Conservation (phyloP, 176 grass and related monocot species). For the Carex kokanica region DNA sequence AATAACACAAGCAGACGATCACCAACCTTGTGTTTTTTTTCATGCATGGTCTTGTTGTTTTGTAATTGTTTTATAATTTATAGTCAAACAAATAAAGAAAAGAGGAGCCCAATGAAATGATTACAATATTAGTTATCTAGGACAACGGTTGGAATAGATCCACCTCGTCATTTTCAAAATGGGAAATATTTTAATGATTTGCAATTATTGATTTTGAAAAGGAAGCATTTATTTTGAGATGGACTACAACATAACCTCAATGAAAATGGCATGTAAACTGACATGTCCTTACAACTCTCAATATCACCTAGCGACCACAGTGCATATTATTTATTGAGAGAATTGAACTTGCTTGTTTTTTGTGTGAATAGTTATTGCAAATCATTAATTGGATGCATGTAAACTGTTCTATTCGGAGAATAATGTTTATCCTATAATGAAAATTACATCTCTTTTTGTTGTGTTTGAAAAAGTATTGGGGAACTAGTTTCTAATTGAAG, state of each 20-base stretch:
- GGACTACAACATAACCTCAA: not conserved
- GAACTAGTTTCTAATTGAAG: not conserved
- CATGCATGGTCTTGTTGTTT: not conserved
- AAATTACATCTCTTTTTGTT: not conserved
- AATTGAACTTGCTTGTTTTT: not conserved
- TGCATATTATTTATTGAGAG: not conserved
- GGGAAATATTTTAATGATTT: not conserved
- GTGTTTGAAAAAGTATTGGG: not conserved
- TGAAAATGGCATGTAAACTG: constrained; percentile 16
- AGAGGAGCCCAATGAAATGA: not conserved
- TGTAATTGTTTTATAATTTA: not conserved
- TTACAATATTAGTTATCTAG: not conserved
- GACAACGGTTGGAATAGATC: not conserved
- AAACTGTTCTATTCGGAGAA: not conserved
- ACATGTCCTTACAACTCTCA: not conserved
- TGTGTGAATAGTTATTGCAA: not conserved
- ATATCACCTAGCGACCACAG: too few relatives aligned
- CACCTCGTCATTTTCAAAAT: constrained; percentile 5
- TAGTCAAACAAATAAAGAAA: not conserved
- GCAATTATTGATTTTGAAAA: constrained; percentile 14
- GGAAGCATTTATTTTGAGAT: not conserved
- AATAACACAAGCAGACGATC: not conserved
- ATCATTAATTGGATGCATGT: not conserved
- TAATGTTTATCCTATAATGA: not conserved
- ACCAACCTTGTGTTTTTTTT: not conserved